Conservation (phyloP, 257 asterid species). For the Perilla frutescens region DNA sequence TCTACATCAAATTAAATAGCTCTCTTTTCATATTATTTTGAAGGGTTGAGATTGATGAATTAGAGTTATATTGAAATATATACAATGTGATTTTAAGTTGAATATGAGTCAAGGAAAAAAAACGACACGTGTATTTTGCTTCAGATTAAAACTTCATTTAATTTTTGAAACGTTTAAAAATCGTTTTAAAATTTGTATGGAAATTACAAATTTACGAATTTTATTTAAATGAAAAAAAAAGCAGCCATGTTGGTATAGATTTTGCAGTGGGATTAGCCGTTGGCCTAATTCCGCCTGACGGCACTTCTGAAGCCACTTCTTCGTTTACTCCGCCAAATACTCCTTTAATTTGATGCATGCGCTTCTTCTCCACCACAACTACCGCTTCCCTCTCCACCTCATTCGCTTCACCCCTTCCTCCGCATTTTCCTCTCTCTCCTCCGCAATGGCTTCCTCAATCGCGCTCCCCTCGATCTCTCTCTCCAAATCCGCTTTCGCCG, state of each 20-base stretch:
- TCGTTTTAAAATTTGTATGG: too few relatives aligned
- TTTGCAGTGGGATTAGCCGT: conserved; percentile 41
- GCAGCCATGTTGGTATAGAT: background rate
- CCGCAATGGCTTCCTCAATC: conserved; percentile 57
- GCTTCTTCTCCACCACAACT: conserved; percentile 34
- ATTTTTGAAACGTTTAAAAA: too few relatives aligned
- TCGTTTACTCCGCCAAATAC: conserved; percentile 59
- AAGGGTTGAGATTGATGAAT: too few relatives aligned
- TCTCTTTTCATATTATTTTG: too few relatives aligned
- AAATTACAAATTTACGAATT: too few relatives aligned
- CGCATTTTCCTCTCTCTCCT: conserved; percentile 31
- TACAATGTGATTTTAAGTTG: too few relatives aligned
- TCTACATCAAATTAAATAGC: too few relatives aligned
- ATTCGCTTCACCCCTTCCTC: conserved; percentile 32
- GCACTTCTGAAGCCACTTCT: conserved; percentile 39
- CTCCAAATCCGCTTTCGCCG: conserved; percentile 39
- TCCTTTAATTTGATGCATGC: conserved; percentile 39
- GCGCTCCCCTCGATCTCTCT: conserved; percentile 62
- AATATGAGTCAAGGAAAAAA: too few relatives aligned
- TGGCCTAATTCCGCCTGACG: conserved; percentile 39
- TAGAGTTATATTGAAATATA: too few relatives aligned
- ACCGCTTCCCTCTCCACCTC: conserved; percentile 27
- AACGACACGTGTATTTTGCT: too few relatives aligned
- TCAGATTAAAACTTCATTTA: too few relatives aligned
- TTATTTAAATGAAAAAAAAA: too few relatives aligned